Conservation (phyloP, 2,329 filamentous ascomycete species). For the Colletotrichum sp. region DNA sequence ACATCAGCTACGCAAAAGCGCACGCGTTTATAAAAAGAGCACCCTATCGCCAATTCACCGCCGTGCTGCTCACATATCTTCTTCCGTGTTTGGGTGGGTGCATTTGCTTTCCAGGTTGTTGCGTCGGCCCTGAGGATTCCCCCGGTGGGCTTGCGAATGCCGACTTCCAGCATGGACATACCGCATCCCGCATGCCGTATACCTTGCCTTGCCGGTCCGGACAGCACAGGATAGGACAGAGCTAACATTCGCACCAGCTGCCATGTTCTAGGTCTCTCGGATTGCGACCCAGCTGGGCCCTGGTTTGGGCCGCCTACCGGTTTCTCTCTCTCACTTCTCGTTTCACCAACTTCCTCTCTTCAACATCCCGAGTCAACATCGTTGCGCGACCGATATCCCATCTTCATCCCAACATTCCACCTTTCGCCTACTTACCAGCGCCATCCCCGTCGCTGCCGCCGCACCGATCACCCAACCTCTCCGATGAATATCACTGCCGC, state of each 20-base stretch:
- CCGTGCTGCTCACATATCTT: background rate
- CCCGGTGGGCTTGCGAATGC: conserved; percentile 14
- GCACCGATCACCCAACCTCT: conserved; percentile 25
- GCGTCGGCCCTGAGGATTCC: conserved; percentile 8
- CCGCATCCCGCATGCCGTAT: background rate
- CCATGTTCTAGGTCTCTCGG: conserved; percentile 37
- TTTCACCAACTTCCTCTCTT: background rate
- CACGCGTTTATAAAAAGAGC: conserved; percentile 2
- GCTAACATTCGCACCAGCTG: conserved; percentile 23
- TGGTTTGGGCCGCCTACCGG: conserved; percentile 32
- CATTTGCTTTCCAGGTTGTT: background rate
- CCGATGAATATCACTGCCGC: conserved; percentile 35
- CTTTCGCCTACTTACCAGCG: background rate
- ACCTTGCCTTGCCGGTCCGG: background rate
- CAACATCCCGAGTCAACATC: background rate
- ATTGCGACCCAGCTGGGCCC: conserved; percentile 38
- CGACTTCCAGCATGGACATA: conserved; percentile 10
- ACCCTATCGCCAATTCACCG: background rate
- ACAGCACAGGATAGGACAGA: background rate
- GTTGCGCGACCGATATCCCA: conserved; percentile 21
- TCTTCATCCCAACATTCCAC: conserved; percentile 21
- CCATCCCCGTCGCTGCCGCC: conserved; percentile 16
- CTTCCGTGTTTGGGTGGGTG: conserved; percentile 7
- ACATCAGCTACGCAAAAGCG: background rate
- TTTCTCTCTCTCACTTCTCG: background rate